A percentile compares a stretch with the other conserved stretches of the same genome.
Conservation (phyloP, 2,329 filamentous ascomycete species). For the Raffaelea deltoideospora region DNA sequence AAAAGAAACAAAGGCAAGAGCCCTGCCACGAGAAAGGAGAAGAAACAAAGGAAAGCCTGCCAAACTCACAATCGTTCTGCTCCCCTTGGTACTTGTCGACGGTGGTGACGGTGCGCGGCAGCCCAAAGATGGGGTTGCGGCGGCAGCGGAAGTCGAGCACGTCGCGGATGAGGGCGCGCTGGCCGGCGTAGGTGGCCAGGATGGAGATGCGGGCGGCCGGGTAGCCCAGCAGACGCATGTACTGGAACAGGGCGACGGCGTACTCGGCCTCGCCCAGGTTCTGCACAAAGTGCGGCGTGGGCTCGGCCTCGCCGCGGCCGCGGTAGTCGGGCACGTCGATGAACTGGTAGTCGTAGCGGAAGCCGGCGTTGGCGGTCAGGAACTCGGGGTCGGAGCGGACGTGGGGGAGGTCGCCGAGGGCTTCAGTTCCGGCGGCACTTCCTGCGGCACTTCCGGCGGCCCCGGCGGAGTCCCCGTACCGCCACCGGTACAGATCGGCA, state of each 20-base stretch:
- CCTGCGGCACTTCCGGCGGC: too few relatives aligned
- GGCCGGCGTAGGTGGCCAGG: slow-evolving; percentile 84
- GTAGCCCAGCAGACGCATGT: slow-evolving; percentile 93
- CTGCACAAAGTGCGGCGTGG: slow-evolving; percentile 87
- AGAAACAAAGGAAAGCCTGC: not conserved
- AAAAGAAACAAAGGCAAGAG: not conserved
- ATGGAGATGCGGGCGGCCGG: slow-evolving; percentile 74
- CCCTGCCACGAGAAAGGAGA: not conserved
- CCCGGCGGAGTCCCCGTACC: too few relatives aligned
- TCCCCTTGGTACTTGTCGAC: slow-evolving; percentile 99
- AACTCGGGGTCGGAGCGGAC: slow-evolving; percentile 60
- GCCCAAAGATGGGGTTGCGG: slow-evolving; percentile 69
- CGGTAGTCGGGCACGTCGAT: slow-evolving; percentile 92
- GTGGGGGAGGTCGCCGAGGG: slow-evolving; percentile 62
- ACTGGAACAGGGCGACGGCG: slow-evolving; percentile 86
- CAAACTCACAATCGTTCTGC: slow-evolving; percentile 84
- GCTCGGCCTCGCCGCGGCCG: slow-evolving; percentile 73
- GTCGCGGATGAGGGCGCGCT: slow-evolving; percentile 75
- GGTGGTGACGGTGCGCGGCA: slow-evolving; percentile 81
- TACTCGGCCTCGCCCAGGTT: slow-evolving; percentile 97
- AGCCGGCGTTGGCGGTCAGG: slow-evolving; percentile 71
- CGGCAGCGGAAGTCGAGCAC: slow-evolving; percentile 73
- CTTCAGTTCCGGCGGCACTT: too few relatives aligned
- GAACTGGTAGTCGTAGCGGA: slow-evolving; percentile 91
- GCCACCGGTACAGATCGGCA: slow-evolving; percentile 83